Evolutionary conservation across 768 basidiomycete species (phyloP), one percentile per base, ranked within the genome.

Genomic region (Dictyophora rubrovolvata): DNA sequence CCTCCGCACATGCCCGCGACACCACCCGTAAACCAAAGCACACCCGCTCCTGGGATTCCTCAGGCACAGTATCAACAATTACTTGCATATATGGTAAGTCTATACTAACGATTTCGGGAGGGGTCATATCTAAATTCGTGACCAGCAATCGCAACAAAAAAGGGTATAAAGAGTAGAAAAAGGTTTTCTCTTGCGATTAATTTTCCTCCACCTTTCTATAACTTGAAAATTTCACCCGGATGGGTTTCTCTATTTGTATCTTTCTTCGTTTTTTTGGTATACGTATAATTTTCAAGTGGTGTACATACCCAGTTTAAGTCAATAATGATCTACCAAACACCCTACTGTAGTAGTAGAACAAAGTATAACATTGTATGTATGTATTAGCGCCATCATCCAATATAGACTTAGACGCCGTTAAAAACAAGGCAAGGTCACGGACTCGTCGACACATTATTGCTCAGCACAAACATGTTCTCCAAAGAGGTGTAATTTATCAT

Each of bases 1-100:
- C 76, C 74, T 28, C 75, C 72, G 33, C 72, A 69, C 42, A 73
- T 77, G 68, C 77, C 76, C 69, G 76, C 75, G 22, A 70, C 74
- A 7, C 72, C 76, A 49, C 75, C 78, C 2, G 73, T 77, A 61
- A 70, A 74, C 37, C 73, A 75, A 12, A 71, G 77, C 47, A 71
- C 69, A 28, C 69, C 73, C 11, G 75, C 77, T 57, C 70, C 74
- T 1, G 77, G 77, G 3, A 23, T 59, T 6, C 50, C 36, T 36
- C 68, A 68, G 17, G 70, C 71, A 0, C 75, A 72, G 52, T 85
- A 83, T 63, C 82, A 84, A 63, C 82, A 86, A 64, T 69, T 87
- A 48, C 85, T 88, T 82, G 79, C 81, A 17, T 87, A 81, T 65
- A 72, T 85, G 62, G 86, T 87, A 61, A 71, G 81, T 69, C 14